Evolutionary conservation across 202 grass and related monocot species (phyloP).

Genomic region (Setaria viridis): DNA sequence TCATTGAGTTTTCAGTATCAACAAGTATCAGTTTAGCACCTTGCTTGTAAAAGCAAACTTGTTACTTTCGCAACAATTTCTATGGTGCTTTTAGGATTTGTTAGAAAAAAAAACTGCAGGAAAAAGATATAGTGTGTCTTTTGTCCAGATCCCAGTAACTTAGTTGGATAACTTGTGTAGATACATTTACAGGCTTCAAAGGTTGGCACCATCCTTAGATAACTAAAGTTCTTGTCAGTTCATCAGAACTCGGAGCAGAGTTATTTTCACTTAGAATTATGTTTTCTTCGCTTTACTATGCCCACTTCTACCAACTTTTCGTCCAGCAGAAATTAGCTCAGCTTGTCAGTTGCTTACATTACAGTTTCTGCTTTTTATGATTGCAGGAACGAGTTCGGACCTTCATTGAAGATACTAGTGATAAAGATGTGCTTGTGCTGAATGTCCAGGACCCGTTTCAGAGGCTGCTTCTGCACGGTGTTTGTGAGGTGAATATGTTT

Average conservation of each 20-base stretch:
- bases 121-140: not conserved
- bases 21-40: constrained; percentile 8
- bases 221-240: not conserved
- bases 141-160: not conserved
- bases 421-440: constrained; percentile 63
- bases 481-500: constrained; percentile 76
- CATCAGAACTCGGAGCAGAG: not conserved
- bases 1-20: not conserved
- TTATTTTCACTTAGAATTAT: not conserved
- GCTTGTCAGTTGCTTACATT: constrained; percentile 11
- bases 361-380: not conserved
- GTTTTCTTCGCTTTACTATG: not conserved
- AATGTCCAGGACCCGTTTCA: constrained; percentile 83
- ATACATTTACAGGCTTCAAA: not conserved
- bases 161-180: not conserved
- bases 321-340: not conserved
- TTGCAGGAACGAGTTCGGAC: constrained; percentile 61
- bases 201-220: not conserved
- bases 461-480: constrained; percentile 79
- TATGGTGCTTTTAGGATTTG: not conserved
- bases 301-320: not conserved
- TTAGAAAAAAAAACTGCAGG: not conserved
- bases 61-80: not conserved
- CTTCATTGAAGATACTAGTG: constrained; percentile 54
- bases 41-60: no score